Base-by-base conservation (phyloP, 495 filamentous ascomycete species). In the Penicillium odoratum region DNA sequence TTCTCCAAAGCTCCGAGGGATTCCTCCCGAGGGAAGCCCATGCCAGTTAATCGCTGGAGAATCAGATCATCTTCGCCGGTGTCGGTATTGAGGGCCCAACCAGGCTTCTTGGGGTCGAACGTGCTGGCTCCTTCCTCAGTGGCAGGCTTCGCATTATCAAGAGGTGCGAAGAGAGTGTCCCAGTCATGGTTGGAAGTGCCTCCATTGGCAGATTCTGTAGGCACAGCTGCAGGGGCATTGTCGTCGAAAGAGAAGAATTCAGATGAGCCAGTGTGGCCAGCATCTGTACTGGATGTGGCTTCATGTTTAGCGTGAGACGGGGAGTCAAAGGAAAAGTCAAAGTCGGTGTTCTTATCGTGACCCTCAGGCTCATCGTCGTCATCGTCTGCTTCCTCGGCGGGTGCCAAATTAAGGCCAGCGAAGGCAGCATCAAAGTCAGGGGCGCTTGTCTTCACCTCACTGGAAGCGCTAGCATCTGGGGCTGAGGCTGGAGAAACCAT, bases 341-440 rank as follows among this genome's bases (percentile, higher is more conserved):
- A 96, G 57, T 94, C 92, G 16, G 75, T 66, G 18, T 74, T 74
- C 58, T 81, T 81, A 16, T 72, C 67, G 3, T 72, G 69, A 16
- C 68, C 62, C 40, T 69, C 71, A 29, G 60, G 59, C 36, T 76
- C 72, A 40, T 84, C 80, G 6, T 89, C 89, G n/a, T 85, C 90
- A 67, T 98, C 94, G 59, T 93, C 92, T 18, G 90, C 90, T 60
- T 97, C 92, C 54, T 88, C 67, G 4, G 76, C 75, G 4, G 76
- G 76, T 2, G 76, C 77, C 34, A 78, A 66, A 44, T 78, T 84
- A 11, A 98, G 81, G 55, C 90, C 93, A 56, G 87, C 91, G 66
- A 98, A 98, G 38, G 91, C 92, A 43, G 92, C 88, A 47, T 97
- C 95, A 62, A 97, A 92, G 53, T 93, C 89, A 80, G 59, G 83